These are phyloP conservation scores for Erucastrum elatum DNA, from an alignment of 345 rosid species.

Conservation along the genomic window DNA sequence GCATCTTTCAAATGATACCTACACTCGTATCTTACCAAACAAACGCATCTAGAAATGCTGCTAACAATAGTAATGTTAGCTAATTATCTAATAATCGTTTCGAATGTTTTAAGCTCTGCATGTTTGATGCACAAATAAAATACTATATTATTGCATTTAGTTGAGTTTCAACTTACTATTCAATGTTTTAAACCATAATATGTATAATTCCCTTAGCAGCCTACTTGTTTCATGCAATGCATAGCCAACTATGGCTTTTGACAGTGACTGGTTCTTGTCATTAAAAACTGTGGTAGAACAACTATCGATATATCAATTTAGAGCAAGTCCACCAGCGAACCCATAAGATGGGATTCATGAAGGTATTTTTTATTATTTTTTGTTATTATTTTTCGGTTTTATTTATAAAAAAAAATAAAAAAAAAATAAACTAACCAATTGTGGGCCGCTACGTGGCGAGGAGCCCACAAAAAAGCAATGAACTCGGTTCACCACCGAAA, in stretches of 20 bases:
- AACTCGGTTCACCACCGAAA: no score
- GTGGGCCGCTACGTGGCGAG: no score
- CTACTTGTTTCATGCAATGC: not conserved
- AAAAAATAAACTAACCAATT: no score
- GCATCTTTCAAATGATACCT: conserved; percentile 49
- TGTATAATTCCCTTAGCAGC: not conserved
- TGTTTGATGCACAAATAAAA: not conserved
- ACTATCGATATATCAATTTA: not conserved
- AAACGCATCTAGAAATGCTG: not conserved
- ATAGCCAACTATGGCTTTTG: not conserved
- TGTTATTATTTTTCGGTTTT: no score
- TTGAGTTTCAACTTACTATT: not conserved
- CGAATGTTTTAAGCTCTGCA: not conserved
- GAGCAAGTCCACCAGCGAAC: no score
- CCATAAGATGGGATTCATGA: no score
- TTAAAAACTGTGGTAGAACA: not conserved
- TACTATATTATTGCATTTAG: not conserved
- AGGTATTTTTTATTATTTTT: no score
- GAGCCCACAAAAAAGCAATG: no score
- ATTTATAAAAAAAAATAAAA: no score
- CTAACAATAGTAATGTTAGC: not conserved
- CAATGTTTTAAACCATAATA: not conserved
- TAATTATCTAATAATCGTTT: not conserved
- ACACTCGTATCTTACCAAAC: not conserved
- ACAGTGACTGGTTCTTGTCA: not conserved